These are phyloP conservation scores for Metschnikowia proteae DNA, from an alignment of 805 yeast species.

Conservation along the genomic window DNA sequence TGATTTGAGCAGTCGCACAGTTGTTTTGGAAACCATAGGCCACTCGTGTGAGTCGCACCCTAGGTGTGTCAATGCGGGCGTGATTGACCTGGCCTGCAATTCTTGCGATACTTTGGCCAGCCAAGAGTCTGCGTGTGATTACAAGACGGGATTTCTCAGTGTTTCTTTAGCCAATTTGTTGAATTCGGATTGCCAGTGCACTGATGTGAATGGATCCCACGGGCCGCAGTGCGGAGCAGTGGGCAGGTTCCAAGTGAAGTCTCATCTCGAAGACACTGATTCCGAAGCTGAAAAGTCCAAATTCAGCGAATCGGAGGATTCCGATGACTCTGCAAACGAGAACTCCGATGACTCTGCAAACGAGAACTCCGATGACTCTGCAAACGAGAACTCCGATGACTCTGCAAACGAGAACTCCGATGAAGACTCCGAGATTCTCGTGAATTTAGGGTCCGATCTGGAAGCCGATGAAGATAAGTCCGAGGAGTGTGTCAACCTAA, in stretches of 20 bases:
- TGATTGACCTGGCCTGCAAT: neutral
- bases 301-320: neutral
- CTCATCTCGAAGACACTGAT: neutral
- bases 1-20: neutral
- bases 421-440: conserved; percentile 1
- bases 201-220: neutral
- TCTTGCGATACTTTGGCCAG: neutral
- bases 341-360: neutral
- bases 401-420: neutral
- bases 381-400: neutral
- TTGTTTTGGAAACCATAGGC: conserved; percentile 5
- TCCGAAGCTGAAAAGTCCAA: neutral
- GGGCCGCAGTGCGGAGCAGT: neutral
- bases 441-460: neutral
- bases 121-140: neutral
- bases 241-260: neutral
- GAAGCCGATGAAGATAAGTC: neutral
- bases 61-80: neutral
- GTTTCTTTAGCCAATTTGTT: neutral
- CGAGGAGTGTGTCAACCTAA: neutral
- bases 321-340: neutral
- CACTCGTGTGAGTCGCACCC: neutral
- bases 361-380: neutral
- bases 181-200: conserved; percentile 1
- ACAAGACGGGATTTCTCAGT: neutral